phyloP scores from a whole-genome alignment of 129 eudicot genomes.

The Centella asiatica region DNA sequence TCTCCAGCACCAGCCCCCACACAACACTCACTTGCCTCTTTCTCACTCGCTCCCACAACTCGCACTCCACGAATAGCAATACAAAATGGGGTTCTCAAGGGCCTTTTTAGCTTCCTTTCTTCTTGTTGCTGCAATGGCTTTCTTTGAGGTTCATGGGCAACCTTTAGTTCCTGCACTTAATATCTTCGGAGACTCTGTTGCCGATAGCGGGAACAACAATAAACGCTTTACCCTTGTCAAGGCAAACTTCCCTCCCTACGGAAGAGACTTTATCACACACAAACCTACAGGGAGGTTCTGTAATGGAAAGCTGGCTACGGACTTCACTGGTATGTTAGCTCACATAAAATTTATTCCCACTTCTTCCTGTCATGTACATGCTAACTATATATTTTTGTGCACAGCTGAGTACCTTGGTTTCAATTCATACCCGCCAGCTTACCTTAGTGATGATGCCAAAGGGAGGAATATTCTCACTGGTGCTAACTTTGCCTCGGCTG shows the following conservation, averaged over 20 bases:
- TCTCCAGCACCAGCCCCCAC: constrained; percentile 9
- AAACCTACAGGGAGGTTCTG: constrained; percentile 82
- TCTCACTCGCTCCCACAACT: too few species aligned
- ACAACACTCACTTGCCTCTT: neutral
- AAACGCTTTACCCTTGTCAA: constrained; percentile 44
- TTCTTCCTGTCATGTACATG: neutral
- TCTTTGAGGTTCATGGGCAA: constrained; percentile 30
- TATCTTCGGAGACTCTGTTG: constrained; percentile 73
- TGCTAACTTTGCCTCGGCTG: constrained; percentile 81
- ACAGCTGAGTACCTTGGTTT: constrained; percentile 72
- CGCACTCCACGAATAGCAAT: neutral
- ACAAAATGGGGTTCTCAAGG: constrained; percentile 22
- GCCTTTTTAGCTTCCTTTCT: constrained; percentile 7
- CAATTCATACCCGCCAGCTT: constrained; percentile 56
- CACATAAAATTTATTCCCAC: neutral
- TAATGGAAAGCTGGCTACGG: constrained; percentile 78
- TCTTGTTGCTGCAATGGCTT: constrained; percentile 8
- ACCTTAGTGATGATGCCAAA: constrained; percentile 44
- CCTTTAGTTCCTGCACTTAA: constrained; percentile 74
- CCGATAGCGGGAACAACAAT: constrained; percentile 81
- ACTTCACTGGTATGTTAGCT: constrained; percentile 48
- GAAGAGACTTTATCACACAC: constrained; percentile 63
- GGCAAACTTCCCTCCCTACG: constrained; percentile 81
- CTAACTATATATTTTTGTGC: neutral
- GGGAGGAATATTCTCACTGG: constrained; percentile 49